phyloP scores from a whole-genome alignment of 176 grass and related monocot species.

The Alloteropsis semialata region DNA sequence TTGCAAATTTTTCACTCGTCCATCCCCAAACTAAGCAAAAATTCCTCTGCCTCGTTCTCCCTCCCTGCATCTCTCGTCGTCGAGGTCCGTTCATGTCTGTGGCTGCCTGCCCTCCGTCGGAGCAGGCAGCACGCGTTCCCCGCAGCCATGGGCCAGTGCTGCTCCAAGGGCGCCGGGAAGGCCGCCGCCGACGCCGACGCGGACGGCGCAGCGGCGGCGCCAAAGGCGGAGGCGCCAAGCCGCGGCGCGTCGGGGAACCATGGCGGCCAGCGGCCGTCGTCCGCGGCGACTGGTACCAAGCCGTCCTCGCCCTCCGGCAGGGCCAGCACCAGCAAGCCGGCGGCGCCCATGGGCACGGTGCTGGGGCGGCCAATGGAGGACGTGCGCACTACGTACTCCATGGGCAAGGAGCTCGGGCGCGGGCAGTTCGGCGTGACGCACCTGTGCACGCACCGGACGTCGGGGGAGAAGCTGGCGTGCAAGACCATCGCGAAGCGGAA shows the following conservation, averaged over 20 bases:
- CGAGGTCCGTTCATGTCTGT: slow-evolving; percentile 21
- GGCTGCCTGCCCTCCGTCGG: slow-evolving; percentile 29
- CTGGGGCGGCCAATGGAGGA: slow-evolving; percentile 75
- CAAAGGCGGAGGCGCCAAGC: neutral
- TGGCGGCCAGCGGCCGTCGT: neutral
- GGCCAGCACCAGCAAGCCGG: slow-evolving; percentile 24
- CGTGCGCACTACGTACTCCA: slow-evolving; percentile 40
- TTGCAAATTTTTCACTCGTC: no score
- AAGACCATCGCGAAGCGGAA: slow-evolving; percentile 86
- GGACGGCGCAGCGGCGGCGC: neutral
- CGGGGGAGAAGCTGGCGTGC: slow-evolving; percentile 71
- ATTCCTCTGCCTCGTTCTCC: neutral
- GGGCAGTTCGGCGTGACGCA: slow-evolving; percentile 90
- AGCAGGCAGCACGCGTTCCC: slow-evolving; percentile 35
- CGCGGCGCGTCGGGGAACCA: neutral
- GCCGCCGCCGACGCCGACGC: neutral
- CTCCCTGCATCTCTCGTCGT: neutral
- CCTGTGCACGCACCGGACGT: slow-evolving; percentile 67
- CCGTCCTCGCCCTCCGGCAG: neutral
- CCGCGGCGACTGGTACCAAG: neutral
- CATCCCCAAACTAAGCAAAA: no score
- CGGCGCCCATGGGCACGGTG: slow-evolving; percentile 46
- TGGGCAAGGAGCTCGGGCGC: slow-evolving; percentile 86
- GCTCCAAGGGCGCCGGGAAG: slow-evolving; percentile 33
- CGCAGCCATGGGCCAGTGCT: slow-evolving; percentile 64